These are phyloP conservation scores for Thinopyrum elongatum DNA, from an alignment of 176 grass and related monocot species.

Conservation along the genomic window DNA sequence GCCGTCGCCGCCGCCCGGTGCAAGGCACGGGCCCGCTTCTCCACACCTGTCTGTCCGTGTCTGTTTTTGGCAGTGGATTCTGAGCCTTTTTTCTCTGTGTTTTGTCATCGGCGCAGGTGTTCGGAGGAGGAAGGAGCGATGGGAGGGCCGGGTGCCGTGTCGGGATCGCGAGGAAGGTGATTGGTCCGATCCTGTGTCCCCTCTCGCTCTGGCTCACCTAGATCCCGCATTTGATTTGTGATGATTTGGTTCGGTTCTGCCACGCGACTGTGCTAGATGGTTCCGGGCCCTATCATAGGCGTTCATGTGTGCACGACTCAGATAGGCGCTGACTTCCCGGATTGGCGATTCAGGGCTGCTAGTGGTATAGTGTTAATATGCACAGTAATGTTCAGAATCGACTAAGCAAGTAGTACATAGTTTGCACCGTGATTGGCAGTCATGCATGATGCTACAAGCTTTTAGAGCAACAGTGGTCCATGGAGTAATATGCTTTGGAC, in stretches of 20 bases:
- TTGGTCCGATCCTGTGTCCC: background rate
- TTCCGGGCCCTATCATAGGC: background rate
- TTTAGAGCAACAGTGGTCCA: no score
- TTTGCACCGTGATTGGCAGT: no score
- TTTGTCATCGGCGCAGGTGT: constrained; percentile 22
- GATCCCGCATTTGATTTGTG: background rate
- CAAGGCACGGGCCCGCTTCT: constrained; percentile 17
- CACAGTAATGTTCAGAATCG: no score
- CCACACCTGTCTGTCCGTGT: background rate
- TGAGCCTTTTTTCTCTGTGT: background rate
- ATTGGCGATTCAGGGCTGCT: constrained; percentile 7
- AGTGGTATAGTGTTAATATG: background rate
- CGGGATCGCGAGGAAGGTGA: constrained; percentile 48
- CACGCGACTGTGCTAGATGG: background rate
- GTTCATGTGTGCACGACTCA: background rate
- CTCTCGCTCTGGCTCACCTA: background rate
- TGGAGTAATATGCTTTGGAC: no score
- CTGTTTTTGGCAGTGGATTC: background rate
- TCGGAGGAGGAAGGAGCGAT: background rate
- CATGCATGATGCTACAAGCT: no score
- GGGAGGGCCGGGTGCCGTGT: constrained; percentile 23
- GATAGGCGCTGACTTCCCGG: no score
- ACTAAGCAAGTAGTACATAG: no score
- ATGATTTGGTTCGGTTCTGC: background rate
- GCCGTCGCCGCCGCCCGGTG: constrained; percentile 18